Base-by-base conservation (phyloP, 176 grass and related monocot species). In the Musa itinerans region DNA sequence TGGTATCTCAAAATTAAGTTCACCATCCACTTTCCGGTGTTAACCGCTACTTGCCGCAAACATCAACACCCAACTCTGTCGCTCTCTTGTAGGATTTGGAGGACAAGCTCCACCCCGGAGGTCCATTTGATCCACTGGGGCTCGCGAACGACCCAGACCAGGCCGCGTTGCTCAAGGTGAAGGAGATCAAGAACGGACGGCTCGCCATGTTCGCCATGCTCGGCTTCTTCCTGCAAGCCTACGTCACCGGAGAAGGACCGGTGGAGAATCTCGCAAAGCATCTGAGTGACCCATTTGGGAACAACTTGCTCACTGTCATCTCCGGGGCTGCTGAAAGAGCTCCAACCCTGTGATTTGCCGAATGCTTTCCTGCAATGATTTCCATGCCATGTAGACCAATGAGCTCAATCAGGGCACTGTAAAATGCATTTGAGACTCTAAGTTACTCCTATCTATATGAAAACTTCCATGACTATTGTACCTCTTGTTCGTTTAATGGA, bases 141-240 rank as follows among this genome's bases (percentile, higher is more conserved):
- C 74, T 99, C 0, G 95, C 90, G 17, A 86, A 77, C 53, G 90
- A 94, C 83, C 95, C 95, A 7, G 95, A 94, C 84, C 95, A 99
- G 78, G 90, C 90, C 1, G 95, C 95, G 9, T 34, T 99, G 49
- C 89, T 99, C 64, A 99, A 99, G 75, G 95, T 99, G 74, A 99
- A 99, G 88, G 95, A 99, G 80, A 99, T 99, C 84, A 99, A 99
- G 91, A 99, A 99, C 20, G 95, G 95, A 1, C 74, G 95, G 65
- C 76, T 99, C 5, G 95, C 95, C 80, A 99, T 99, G 95, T 94
- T 99, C 79, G 74, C 90, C 51, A 99, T 99, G 95, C 63, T 99
- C 2, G 95, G 86, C 1, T 99, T 99, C 95, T 99, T 94, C 84
- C 82, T 99, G 71, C 95, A 99, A 79, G 95, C 90, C 48, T 99